These are phyloP conservation scores for Rutstroemia sp. DNA, from an alignment of 2,329 filamentous ascomycete species.

Conservation along the genomic window DNA sequence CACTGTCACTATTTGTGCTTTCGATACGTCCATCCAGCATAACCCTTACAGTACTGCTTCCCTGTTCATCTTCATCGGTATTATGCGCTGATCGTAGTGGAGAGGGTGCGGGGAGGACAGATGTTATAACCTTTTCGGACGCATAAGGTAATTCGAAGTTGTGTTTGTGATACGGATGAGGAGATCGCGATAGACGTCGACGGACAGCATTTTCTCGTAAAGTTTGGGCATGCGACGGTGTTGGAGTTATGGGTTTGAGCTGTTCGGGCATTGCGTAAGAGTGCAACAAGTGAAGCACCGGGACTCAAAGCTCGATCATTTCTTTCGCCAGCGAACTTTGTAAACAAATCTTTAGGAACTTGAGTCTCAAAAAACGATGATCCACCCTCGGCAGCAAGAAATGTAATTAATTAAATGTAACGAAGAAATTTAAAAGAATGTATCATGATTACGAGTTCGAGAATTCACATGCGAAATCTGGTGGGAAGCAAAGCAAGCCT, in stretches of 20 bases:
- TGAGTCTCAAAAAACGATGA: no score
- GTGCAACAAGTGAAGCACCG: not conserved
- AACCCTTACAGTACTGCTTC: conserved; percentile 9
- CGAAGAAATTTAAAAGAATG: not conserved
- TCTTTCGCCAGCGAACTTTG: not conserved
- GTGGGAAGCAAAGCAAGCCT: not conserved
- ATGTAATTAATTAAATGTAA: no score
- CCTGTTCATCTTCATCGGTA: conserved; percentile 26
- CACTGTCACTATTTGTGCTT: conserved; percentile 70
- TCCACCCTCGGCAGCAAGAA: no score
- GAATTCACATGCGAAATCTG: not conserved
- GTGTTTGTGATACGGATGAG: conserved; percentile 60
- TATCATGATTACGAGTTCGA: not conserved
- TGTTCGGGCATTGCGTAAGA: conserved; percentile 8
- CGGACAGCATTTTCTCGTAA: conserved; percentile 9
- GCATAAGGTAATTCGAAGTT: conserved; percentile 47
- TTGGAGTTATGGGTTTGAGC: conserved; percentile 1
- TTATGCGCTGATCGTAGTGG: conserved; percentile 24
- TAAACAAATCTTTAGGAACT: not conserved
- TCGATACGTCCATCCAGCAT: conserved; percentile 18
- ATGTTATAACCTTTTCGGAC: conserved; percentile 32
- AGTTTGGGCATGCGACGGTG: conserved; percentile 7
- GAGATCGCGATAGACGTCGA: conserved; percentile 41
- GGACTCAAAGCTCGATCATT: not conserved
- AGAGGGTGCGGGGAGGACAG: conserved; percentile 18